A percentile compares a stretch with the other conserved stretches of the same genome.
phyloP scores from a whole-genome alignment of 371 early-diverging fungal species.

The Apophysomyces ossiformis region DNA sequence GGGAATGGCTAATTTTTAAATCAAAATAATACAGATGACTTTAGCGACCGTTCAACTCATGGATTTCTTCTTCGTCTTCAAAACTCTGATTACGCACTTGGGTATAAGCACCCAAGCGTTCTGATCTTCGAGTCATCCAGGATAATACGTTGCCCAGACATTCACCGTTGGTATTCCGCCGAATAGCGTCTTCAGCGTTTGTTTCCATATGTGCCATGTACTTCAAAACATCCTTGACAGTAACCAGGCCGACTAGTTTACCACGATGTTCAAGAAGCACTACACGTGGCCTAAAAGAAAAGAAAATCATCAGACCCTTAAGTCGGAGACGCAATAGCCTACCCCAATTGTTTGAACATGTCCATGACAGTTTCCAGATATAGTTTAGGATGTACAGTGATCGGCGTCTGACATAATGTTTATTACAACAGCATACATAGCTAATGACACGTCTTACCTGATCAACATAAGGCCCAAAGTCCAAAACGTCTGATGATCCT shows the following conservation, averaged over 20 bases:
- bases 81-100: slow-evolving; percentile 8
- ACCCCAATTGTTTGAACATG: slow-evolving; percentile 92
- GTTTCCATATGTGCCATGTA: slow-evolving; percentile 63
- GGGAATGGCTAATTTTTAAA: not conserved
- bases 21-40: not conserved
- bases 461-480: slow-evolving; percentile 80
- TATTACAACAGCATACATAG: not conserved
- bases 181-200: not conserved
- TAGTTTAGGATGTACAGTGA: slow-evolving; percentile 80
- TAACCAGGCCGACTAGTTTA: slow-evolving; percentile 72
- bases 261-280: slow-evolving; percentile 75
- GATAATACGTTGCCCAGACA: slow-evolving; percentile 9
- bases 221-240: slow-evolving; percentile 80
- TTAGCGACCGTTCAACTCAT: slow-evolving; percentile 21
- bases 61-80: slow-evolving; percentile 22
- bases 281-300: slow-evolving; percentile 64
- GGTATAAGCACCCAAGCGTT: slow-evolving; percentile 10
- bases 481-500: slow-evolving; percentile 58
- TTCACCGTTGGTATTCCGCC: not conserved
- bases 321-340: slow-evolving; percentile 16
- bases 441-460: slow-evolving; percentile 36
- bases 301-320: not conserved
- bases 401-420: slow-evolving; percentile 64
- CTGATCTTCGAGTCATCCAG: slow-evolving; percentile 16
- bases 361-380: slow-evolving; percentile 89